These are phyloP conservation scores for Tulasnella sp. DNA, from an alignment of 768 basidiomycete species.

Conservation along the genomic window DNA sequence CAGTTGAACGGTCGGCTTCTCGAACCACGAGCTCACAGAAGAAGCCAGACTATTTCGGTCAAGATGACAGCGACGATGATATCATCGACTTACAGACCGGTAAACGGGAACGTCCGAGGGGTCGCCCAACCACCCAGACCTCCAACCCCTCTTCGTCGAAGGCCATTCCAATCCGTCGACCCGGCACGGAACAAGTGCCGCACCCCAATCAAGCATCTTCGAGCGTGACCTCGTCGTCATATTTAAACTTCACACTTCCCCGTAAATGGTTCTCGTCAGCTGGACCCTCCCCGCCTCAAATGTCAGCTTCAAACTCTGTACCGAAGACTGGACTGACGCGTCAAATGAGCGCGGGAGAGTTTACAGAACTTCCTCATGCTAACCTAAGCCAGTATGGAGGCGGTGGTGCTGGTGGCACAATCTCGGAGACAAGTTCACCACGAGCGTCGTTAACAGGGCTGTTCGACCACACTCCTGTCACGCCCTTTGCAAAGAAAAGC, in stretches of 20 bases:
- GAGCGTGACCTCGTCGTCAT: background rate
- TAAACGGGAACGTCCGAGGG: background rate
- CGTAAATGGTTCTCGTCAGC: conserved; percentile 5
- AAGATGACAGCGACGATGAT: conserved; percentile 1
- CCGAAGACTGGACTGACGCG: background rate
- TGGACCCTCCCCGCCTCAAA: background rate
- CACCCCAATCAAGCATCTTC: background rate
- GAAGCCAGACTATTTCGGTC: background rate
- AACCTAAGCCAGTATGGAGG: background rate
- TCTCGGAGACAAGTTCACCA: background rate
- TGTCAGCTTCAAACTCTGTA: background rate
- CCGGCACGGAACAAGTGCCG: background rate
- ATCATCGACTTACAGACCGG: conserved; percentile 2
- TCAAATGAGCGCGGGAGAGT: background rate
- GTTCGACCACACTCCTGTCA: background rate
- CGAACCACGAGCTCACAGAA: background rate
- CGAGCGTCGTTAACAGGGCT: background rate
- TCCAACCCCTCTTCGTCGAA: background rate
- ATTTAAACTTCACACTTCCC: background rate
- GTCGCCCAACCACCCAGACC: background rate
- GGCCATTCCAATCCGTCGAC: background rate
- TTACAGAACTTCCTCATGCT: conserved; percentile 1
- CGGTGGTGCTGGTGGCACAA: background rate
- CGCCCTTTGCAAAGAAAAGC: conserved; percentile 37
- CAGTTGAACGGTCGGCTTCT: background rate